Percentiles rank a stretch among this genome's conserved stretches.
These are phyloP conservation scores for Claviceps lovelessii DNA, from an alignment of 2,329 filamentous ascomycete genomes.

Conservation along the genomic window DNA sequence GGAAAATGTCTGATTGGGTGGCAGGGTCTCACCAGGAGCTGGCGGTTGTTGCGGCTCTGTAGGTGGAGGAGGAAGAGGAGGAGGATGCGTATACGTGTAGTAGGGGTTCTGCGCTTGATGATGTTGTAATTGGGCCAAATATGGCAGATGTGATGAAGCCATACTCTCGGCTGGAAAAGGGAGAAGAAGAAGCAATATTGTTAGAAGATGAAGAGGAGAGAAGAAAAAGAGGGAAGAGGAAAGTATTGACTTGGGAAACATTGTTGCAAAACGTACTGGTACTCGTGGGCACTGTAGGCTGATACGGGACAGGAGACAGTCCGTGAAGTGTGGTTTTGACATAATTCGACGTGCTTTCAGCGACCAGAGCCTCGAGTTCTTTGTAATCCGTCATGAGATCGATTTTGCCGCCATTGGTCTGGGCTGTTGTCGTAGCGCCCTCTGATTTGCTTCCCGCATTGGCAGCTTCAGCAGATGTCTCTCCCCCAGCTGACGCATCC, in stretches of 20 bases:
- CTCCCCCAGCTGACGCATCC: constrained; percentile 10
- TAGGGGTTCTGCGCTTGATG: constrained; percentile 22
- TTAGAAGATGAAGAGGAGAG: neutral
- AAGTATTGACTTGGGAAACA: neutral
- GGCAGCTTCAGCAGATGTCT: constrained; percentile 11
- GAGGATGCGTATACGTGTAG: constrained; percentile 20
- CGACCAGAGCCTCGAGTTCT: constrained; percentile 28
- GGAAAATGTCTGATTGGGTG: constrained; percentile 41
- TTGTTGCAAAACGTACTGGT: constrained; percentile 17
- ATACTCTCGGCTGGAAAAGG: constrained; percentile 16
- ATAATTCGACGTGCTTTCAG: constrained; percentile 30
- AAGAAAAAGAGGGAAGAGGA: neutral
- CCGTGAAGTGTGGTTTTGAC: constrained; percentile 29
- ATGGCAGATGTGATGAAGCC: constrained; percentile 19
- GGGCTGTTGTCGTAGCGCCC: constrained; percentile 7
- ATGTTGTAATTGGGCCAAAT: constrained; percentile 25
- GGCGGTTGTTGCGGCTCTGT: constrained; percentile 19
- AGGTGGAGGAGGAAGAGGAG: constrained; percentile 22
- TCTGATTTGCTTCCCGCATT: constrained; percentile 15
- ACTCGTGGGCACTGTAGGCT: constrained; percentile 26
- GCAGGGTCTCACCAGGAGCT: constrained; percentile 26
- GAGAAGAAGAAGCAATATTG: neutral
- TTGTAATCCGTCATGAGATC: constrained; percentile 26
- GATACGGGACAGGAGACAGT: constrained; percentile 28
- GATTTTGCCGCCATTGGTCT: constrained; percentile 17